These are phyloP conservation scores for Jaapia argillacea DNA, from an alignment of 768 basidiomycete genomes.

Conservation along the genomic window DNA sequence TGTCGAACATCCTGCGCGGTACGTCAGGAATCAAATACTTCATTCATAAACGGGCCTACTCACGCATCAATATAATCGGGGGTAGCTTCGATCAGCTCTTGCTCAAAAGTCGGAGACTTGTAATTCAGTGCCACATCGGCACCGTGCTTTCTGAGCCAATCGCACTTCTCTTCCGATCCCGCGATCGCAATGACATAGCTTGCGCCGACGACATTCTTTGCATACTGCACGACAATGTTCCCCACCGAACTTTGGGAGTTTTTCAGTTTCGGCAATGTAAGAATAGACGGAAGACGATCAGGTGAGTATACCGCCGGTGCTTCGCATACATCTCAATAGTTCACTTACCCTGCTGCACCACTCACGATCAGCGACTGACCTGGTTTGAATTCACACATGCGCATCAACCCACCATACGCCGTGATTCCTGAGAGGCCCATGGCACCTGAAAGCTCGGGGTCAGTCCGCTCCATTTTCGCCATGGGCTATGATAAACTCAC, in stretches of 20 bases:
- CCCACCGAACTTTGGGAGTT: constrained; percentile 1
- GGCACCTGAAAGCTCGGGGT: no score
- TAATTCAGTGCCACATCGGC: constrained; percentile 6
- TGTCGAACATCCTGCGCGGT: background rate
- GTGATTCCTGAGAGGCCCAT: background rate
- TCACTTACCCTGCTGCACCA: background rate
- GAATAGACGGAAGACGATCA: background rate
- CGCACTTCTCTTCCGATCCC: constrained; percentile 1
- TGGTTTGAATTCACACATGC: background rate
- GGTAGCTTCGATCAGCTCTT: constrained; percentile 3
- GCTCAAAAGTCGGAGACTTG: constrained; percentile 4
- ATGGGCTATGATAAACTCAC: no score
- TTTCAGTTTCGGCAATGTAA: background rate
- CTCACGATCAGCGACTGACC: background rate
- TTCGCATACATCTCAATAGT: background rate
- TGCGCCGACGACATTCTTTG: constrained; percentile 4
- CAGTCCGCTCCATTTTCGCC: no score
- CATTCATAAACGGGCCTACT: background rate
- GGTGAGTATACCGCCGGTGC: background rate
- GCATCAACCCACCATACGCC: background rate
- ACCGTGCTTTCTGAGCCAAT: constrained; percentile 1
- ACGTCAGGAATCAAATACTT: background rate
- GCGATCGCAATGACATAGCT: constrained; percentile 4
- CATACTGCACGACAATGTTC: constrained; percentile 3
- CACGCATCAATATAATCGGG: constrained; percentile 2